Conservation (phyloP, 106 monocot species). For the Acanthochlamys bracteata region DNA sequence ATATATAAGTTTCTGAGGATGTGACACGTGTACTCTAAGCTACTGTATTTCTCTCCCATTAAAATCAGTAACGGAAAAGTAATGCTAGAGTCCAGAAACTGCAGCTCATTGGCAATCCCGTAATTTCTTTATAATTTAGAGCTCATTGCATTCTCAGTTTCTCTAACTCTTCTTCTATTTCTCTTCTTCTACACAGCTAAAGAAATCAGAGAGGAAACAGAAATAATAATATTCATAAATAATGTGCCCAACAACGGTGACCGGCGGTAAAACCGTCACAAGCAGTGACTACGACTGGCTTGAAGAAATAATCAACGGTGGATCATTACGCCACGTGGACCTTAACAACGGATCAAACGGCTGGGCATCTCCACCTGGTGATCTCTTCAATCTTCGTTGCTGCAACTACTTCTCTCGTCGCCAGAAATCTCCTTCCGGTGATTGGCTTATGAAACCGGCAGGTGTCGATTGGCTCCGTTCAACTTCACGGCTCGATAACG, state of each 20-base stretch:
- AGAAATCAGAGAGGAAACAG: too few relatives aligned
- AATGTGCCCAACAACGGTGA: background rate
- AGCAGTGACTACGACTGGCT: conserved; percentile 21
- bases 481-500: conserved; percentile 44
- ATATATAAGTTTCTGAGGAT: too few relatives aligned
- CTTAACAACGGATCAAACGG: conserved; percentile 57
- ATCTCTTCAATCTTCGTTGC: conserved; percentile 38
- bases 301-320: conserved; percentile 33
- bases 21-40: too few relatives aligned
- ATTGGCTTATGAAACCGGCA: conserved; percentile 52
- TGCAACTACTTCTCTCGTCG: conserved; percentile 23
- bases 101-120: too few relatives aligned
- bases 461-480: conserved; percentile 79
- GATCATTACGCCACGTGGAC: conserved; percentile 52
- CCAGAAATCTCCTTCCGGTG: conserved; percentile 40
- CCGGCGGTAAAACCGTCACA: background rate
- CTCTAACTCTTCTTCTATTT: too few relatives aligned
- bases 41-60: too few relatives aligned
- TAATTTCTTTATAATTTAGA: too few relatives aligned
- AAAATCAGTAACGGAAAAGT: too few relatives aligned
- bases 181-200: too few relatives aligned
- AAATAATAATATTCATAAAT: background rate
- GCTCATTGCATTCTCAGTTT: too few relatives aligned
- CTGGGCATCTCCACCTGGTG: conserved; percentile 71
- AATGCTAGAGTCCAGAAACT: too few relatives aligned